Conservation (phyloP, 805 yeast genomes). For the Wickerhamomyces canadensis region DNA sequence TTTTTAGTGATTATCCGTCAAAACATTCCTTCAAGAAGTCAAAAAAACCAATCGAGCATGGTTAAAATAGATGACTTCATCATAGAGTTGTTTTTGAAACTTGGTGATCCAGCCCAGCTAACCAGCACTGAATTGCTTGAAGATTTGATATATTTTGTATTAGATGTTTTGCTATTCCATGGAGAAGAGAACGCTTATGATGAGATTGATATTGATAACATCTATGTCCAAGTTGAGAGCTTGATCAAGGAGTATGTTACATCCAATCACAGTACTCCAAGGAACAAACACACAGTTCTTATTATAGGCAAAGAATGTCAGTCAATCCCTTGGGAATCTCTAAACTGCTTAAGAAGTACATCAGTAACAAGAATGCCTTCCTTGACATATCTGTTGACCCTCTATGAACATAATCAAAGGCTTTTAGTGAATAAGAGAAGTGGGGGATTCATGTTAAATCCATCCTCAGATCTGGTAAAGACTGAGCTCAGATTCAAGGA, state of each 20-base stretch:
- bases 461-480: slow-evolving; percentile 66
- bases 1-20: slow-evolving; percentile 37
- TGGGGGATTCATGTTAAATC: slow-evolving; percentile 72
- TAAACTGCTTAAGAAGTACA: slow-evolving; percentile 44
- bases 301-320: slow-evolving; percentile 63
- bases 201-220: slow-evolving; percentile 53
- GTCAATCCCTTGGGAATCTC: slow-evolving; percentile 87
- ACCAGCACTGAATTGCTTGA: slow-evolving; percentile 41
- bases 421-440: slow-evolving; percentile 20
- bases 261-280: slow-evolving; percentile 7
- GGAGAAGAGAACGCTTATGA: slow-evolving; percentile 65
- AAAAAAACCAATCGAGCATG: slow-evolving; percentile 27
- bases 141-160: slow-evolving; percentile 56
- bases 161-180: slow-evolving; percentile 54
- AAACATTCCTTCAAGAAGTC: slow-evolving; percentile 43
- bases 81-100: slow-evolving; percentile 44
- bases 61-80: slow-evolving; percentile 39
- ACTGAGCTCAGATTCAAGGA: slow-evolving; percentile 57
- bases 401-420: slow-evolving; percentile 23
- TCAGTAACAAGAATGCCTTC: slow-evolving; percentile 80
- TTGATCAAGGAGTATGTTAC: slow-evolving; percentile 32
- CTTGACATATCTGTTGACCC: slow-evolving; percentile 34
- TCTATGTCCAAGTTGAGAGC: slow-evolving; percentile 47
- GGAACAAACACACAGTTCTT: slow-evolving; percentile 54
- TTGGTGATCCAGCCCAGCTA: slow-evolving; percentile 33